A percentile compares a stretch with the other conserved stretches of the same genome.
Evolutionary conservation across 306 rosid genomes (phyloP).

Genomic region (Prunus padus): DNA sequence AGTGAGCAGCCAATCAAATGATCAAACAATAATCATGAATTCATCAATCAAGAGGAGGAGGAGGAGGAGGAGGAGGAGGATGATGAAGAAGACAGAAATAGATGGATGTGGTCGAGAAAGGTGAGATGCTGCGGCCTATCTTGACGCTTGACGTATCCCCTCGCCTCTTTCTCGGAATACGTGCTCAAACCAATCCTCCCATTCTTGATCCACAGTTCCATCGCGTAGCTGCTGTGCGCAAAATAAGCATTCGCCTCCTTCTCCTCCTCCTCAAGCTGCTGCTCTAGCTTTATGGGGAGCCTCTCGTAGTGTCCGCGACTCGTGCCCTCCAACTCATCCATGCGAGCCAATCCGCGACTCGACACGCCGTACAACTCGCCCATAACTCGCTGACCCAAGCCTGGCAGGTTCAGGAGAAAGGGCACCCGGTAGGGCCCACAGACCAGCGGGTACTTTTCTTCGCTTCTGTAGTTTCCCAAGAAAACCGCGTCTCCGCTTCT

Average conservation of each 20-base stretch:
- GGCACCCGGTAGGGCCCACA: conserved; percentile 83
- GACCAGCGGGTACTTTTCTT: conserved; percentile 50
- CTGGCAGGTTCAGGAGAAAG: conserved; percentile 64
- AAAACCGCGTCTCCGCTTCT: conserved; percentile 61
- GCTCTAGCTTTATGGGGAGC: conserved; percentile 38
- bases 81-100: conserved; percentile 34
- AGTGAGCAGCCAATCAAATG: too few relatives aligned
- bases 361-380: conserved; percentile 79
- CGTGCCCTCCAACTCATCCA: conserved; percentile 71
- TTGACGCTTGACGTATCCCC: conserved; percentile 67
- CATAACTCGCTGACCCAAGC: conserved; percentile 46
- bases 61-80: neutral
- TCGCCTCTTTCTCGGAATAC: conserved; percentile 57
- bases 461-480: conserved; percentile 48
- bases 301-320: conserved; percentile 60
- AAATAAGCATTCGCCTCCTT: conserved; percentile 59
- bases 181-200: conserved; percentile 44
- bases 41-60: neutral
- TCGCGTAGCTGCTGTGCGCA: conserved; percentile 62
- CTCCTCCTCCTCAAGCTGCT: neutral
- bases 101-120: conserved; percentile 68
- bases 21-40: too few relatives aligned
- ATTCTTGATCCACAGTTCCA: conserved; percentile 62
- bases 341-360: conserved; percentile 33
- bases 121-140: conserved; percentile 75